These are phyloP conservation scores for Blastocystis sp. DNA, from an alignment of 352 stramenopile species.

Conservation along the genomic window DNA sequence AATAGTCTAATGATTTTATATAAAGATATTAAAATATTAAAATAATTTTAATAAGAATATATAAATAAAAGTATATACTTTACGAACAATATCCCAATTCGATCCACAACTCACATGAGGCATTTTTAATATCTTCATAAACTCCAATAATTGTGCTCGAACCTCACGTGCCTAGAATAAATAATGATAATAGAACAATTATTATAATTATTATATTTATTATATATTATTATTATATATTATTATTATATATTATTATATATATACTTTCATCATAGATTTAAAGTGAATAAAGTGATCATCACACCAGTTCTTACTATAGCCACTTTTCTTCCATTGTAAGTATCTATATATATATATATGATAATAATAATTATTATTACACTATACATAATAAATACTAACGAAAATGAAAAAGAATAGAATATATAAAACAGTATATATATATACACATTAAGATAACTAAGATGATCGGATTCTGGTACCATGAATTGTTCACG, in stretches of 20 bases:
- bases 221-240: not conserved
- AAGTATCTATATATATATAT: too few relatives aligned
- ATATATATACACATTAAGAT: slow-evolving; percentile 93
- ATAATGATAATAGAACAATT: not conserved
- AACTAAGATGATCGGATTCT: slow-evolving; percentile 83
- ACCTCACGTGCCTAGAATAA: slow-evolving; percentile 63
- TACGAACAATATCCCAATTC: slow-evolving; percentile 84
- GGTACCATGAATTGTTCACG: slow-evolving; percentile 96
- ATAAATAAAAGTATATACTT: too few relatives aligned
- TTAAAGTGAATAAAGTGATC: slow-evolving; percentile 92
- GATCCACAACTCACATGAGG: slow-evolving; percentile 57
- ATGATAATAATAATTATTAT: too few relatives aligned
- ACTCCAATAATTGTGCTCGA: slow-evolving; percentile 78
- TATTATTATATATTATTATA: not conserved
- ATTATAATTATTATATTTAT: not conserved
- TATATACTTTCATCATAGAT: slow-evolving; percentile 43
- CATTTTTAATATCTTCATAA: slow-evolving; percentile 87
- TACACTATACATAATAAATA: not conserved
- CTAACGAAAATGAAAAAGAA: slow-evolving; percentile 39
- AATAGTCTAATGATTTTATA: too few relatives aligned
- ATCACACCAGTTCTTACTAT: slow-evolving; percentile 73
- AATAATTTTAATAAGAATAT: too few relatives aligned
- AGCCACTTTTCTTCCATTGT: slow-evolving; percentile 71
- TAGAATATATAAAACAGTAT: too few relatives aligned
- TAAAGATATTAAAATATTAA: too few relatives aligned